Base-by-base conservation (phyloP, 192 early-diverging fungal species). In the Umbelopsis sp. region DNA sequence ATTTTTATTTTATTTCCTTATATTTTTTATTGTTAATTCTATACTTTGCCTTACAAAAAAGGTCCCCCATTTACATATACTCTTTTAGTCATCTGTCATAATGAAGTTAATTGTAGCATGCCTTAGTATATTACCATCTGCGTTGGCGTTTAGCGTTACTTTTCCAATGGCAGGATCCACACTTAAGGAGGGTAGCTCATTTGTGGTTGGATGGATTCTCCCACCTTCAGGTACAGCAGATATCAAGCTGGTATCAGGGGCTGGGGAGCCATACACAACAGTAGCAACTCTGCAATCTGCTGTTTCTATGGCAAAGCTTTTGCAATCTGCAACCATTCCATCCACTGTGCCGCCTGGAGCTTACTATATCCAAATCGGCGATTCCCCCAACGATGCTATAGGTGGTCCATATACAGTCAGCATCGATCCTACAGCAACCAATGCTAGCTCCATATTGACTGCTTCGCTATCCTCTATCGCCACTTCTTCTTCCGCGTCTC, bases 231-330 rank as follows among this genome's bases (percentile, higher is more conserved):
- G 56, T 32, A 11, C 56, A 11, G 26, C 31, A 32, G 31, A 62
- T 14, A 62, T 62, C 56, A 62, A 62, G 12, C 31, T 62, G 56
- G 56, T 62, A 62, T 29, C 56, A 62, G 56, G 56, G 56, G 17
- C 56, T n/a, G 56, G 56, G 26, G 56, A 62, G 17, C 56, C 56
- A 29, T 62, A 62, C 56, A 62, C 56, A 62, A 29, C 56, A 11
- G 20, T 62, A 17, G 56, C 56, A 34, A 34, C 56, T 32, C n/a
- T 62, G 29, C 24, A 62, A 32, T 34, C 56, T 34, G 56, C 25
- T 17, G 56, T 62, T 3, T 62, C 56, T 3, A 8, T 20, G 26
- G 7, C 26, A 32, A 8, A 62, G 26, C 2, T 62, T 0, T 62
- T 62, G 29, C 10, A 22, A 1, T 20, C 56, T 12, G 56, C 26